Evolutionary conservation across 2,329 filamentous ascomycete genomes (phyloP).

Genomic region (Hawksworthiomyces lignivorus): DNA sequence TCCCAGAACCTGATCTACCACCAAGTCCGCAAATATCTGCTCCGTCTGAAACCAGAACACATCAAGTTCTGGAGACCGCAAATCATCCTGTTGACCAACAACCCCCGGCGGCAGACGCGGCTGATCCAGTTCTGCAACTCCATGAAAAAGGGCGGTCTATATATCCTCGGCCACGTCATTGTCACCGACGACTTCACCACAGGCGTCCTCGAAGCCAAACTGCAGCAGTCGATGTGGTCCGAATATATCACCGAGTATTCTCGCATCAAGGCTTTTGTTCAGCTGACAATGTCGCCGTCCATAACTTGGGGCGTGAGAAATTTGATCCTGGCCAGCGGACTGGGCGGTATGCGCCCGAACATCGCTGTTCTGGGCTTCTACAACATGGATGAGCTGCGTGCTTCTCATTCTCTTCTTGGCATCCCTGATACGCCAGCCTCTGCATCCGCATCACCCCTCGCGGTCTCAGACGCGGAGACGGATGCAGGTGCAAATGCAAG

Average conservation of each 20-base stretch:
- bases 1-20: conserved; percentile 81
- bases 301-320: conserved; percentile 83
- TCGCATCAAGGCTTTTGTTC: conserved; percentile 82
- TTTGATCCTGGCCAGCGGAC: conserved; percentile 68
- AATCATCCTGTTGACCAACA: conserved; percentile 75
- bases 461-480: conserved; percentile 18
- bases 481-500: background rate
- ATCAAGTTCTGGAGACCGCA: conserved; percentile 93
- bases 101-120: conserved; percentile 72
- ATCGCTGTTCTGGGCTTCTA: conserved; percentile 77
- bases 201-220: conserved; percentile 71
- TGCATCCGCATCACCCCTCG: background rate
- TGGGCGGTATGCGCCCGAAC: conserved; percentile 84
- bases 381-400: conserved; percentile 68
- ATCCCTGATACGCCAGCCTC: conserved; percentile 43
- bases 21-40: conserved; percentile 79
- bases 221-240: conserved; percentile 75
- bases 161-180: conserved; percentile 81
- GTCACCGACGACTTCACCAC: conserved; percentile 74
- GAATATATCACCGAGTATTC: conserved; percentile 78
- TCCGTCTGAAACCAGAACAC: conserved; percentile 77
- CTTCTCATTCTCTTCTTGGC: conserved; percentile 46
- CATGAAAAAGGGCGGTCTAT: conserved; percentile 77
- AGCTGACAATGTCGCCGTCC: conserved; percentile 73
- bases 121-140: conserved; percentile 89